Evolutionary conservation across 192 early-diverging fungal genomes (phyloP).

Genomic region (Gigaspora rosea): DNA sequence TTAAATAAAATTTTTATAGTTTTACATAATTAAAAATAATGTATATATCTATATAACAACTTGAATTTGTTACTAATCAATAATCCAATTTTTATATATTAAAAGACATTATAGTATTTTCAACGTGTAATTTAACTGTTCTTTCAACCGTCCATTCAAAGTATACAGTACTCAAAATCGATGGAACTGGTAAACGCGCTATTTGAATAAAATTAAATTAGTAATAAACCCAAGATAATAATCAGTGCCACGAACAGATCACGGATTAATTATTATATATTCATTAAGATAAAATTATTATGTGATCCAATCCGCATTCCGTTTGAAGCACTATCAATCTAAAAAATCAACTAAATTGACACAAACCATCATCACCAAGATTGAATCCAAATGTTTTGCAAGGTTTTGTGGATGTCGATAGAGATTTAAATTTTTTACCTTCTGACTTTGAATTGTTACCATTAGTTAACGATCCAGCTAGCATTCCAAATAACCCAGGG

Average conservation of each 20-base stretch:
- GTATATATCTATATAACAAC: too few species aligned
- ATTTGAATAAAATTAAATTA: not conserved
- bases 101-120: constrained; percentile 61
- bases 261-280: too few species aligned
- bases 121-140: constrained; percentile 50
- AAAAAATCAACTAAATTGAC: not conserved
- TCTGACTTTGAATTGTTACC: not conserved
- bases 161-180: constrained; percentile 40
- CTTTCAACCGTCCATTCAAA: constrained; percentile 56
- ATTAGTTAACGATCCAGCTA: constrained; percentile 47
- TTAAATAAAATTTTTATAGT: too few species aligned
- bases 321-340: too few species aligned
- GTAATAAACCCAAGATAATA: too few species aligned
- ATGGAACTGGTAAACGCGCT: constrained; percentile 31
- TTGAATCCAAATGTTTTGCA: constrained; percentile 37
- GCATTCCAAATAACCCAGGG: constrained; percentile 70
- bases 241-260: too few species aligned
- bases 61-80: too few species aligned
- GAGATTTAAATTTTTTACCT: not conserved
- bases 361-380: constrained; percentile 38
- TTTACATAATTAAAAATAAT: too few species aligned
- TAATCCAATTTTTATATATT: constrained; percentile 41
- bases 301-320: too few species aligned
- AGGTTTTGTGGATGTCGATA: not conserved
- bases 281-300: too few species aligned